Base-by-base conservation (phyloP, 768 basidiomycete genomes). In the Pluteus cervinus region DNA sequence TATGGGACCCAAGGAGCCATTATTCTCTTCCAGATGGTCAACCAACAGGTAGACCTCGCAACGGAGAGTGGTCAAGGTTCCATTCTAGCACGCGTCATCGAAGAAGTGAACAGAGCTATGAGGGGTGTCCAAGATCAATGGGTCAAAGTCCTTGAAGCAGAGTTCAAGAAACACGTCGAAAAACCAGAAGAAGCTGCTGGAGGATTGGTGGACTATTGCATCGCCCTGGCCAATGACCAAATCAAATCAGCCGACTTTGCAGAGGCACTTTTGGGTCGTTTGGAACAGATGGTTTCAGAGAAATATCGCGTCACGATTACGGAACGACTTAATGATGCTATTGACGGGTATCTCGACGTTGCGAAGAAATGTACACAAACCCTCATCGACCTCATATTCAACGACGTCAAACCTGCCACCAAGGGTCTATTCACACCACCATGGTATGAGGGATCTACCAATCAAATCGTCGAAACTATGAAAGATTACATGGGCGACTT, bases 21-120 rank as follows among this genome's bases (percentile, higher is more conserved):
- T 36, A 96, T 98, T 51, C 69, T 99, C 43, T 98, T 97, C 73
- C 88, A 96, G 62, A 92, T 98, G 85, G 84, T 97, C 49, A 98
- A 93, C 59, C 90, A 94, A 60, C 94, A 97, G 59, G 75, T 91
- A 41, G 94, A 98, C 53, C 73, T 91, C 11, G 93, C 93, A 7
- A 83, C 86, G 45, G 96, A 98, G 57, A 98, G 92, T 48, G 88
- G 89, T 5, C 96, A 98, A 56, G 92, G 91, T 23, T 79, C 85
- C 1, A 94, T 98, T 44, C 75, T 99, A 23, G 81, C 91, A 12
- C 81, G 86, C 7, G 92, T 96, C 39, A 79, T 98, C 26, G 76
- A 79, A 42, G 96, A 98, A 58, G 73, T 76, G 44, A 84, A 85
- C 48, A 81, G 89, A 24, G 86, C 91, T 28, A 96, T 98, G 90